Base-by-base conservation (phyloP, 2,329 filamentous ascomycete genomes). In the Aureobasidium vineae region DNA sequence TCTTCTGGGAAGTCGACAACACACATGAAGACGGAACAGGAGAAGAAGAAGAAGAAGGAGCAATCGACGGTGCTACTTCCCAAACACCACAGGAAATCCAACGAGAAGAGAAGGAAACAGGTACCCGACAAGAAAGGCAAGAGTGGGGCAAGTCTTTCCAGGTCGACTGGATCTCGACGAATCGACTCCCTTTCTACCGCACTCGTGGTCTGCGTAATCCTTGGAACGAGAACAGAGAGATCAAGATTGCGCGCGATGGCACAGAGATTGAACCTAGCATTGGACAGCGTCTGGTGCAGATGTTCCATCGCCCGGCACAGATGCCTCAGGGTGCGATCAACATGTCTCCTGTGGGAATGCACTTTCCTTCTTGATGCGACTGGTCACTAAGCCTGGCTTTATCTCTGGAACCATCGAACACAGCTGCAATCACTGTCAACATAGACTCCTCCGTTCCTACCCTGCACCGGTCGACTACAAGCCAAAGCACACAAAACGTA, bases 171-270 rank as follows among this genome's bases (percentile, higher is more conserved):
- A 77, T 96, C 8, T 96, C 91, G 15, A 96, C 90, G 5, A 87
- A 85, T 65, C 85, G 88, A 41, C 83, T 98, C 5, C 92, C 94
- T 0, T 98, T 98, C 75, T 96, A 95, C 76, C 86, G 90, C 50
- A 96, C 93, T 0, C 83, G 92, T 69, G 93, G 94, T 0, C 79
- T 98, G 65, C 86, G 93, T 40, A 98, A 98, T 75, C 90, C 92
- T 0, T 97, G 92, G 91, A 98, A 98, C 76, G 90, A 91, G 5
- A 97, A 97, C 73, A 83, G 94, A 63, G 94, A 98, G 75, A 91
- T 98, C 69, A 98, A 98, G 78, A 97, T 98, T 74, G 94, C 94
- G 28, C 85, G 94, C 72, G 94, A 98, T 73, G 94, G 94, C 1
- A 98, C 94, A 0, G 94, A 98, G 76, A 81, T 98, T 63, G 94